Conservation (phyloP, 495 filamentous ascomycete species). For the Podospora appendiculata region DNA sequence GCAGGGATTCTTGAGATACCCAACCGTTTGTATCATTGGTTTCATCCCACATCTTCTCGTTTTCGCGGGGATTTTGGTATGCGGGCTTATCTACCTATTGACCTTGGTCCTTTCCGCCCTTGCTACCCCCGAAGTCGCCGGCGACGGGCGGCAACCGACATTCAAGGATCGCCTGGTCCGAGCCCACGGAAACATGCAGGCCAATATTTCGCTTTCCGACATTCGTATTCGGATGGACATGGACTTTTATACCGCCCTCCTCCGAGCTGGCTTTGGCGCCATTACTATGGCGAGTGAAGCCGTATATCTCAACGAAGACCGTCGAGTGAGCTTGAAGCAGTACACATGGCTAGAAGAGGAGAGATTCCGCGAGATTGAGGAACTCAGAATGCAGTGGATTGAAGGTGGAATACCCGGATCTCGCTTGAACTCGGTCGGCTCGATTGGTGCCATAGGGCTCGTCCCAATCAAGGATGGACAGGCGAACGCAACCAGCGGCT, state of each 20-base stretch:
- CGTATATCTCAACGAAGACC: slow-evolving; percentile 89
- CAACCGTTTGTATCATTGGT: slow-evolving; percentile 89
- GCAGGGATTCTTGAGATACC: slow-evolving; percentile 62
- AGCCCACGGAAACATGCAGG: slow-evolving; percentile 86
- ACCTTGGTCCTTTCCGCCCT: slow-evolving; percentile 71
- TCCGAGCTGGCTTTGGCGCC: slow-evolving; percentile 76
- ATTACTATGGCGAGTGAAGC: slow-evolving; percentile 91
- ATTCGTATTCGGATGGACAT: slow-evolving; percentile 74
- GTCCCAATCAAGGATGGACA: slow-evolving; percentile 40
- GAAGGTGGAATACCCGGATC: slow-evolving; percentile 33
- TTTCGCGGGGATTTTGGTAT: slow-evolving; percentile 65
- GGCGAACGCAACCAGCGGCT: slow-evolving; percentile 48
- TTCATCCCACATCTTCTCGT: slow-evolving; percentile 91
- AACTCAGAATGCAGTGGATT: slow-evolving; percentile 44
- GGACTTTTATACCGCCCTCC: slow-evolving; percentile 88
- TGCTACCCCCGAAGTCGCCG: slow-evolving; percentile 37
- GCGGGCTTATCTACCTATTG: slow-evolving; percentile 64
- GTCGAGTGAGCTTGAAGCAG: slow-evolving; percentile 59
- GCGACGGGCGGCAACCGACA: slow-evolving; percentile 21
- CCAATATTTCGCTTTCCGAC: slow-evolving; percentile 72
- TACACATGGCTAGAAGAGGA: slow-evolving; percentile 93
- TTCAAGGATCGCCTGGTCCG: slow-evolving; percentile 43
- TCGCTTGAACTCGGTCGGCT: slow-evolving; percentile 38
- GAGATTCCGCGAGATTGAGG: slow-evolving; percentile 56
- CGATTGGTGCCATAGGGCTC: slow-evolving; percentile 43